phyloP scores from a whole-genome alignment of 2,329 filamentous ascomycete species.

The Colletotrichum tofieldiae region DNA sequence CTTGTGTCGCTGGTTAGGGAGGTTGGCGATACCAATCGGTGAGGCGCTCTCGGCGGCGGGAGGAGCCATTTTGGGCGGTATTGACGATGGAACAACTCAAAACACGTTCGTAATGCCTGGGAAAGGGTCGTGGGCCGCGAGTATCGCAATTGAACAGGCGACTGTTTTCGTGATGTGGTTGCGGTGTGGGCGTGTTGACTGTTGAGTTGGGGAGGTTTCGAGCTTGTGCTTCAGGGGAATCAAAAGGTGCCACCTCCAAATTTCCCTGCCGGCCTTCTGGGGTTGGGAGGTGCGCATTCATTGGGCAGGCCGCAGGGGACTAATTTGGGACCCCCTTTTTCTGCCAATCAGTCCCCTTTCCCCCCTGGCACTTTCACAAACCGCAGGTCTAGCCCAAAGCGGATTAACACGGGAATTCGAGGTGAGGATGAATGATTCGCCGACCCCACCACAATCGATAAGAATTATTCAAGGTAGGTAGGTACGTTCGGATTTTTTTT shows the following conservation, averaged over 20 bases:
- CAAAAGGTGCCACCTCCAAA: constrained; percentile 46
- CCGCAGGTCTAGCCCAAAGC: neutral
- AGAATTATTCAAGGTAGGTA: constrained; percentile 42
- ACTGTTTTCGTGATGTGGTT: constrained; percentile 44
- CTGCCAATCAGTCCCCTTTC: constrained; percentile 43
- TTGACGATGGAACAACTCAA: constrained; percentile 45
- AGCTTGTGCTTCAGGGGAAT: constrained; percentile 47
- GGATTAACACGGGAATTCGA: neutral
- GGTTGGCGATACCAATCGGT: constrained; percentile 82
- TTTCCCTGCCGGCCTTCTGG: constrained; percentile 43
- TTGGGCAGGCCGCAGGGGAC: constrained; percentile 42
- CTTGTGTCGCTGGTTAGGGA: constrained; percentile 83
- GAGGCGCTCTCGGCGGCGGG: constrained; percentile 73
- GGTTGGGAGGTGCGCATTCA: constrained; percentile 38
- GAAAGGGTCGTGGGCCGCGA: constrained; percentile 31
- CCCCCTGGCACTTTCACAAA: constrained; percentile 36
- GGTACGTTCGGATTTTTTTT: constrained; percentile 22
- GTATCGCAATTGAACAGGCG: constrained; percentile 39
- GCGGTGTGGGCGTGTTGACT: constrained; percentile 42
- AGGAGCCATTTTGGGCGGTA: constrained; percentile 67
- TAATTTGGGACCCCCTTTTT: constrained; percentile 44
- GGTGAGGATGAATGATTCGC: constrained; percentile 54
- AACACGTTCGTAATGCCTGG: constrained; percentile 25
- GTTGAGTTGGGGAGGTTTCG: constrained; percentile 43
- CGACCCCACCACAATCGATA: constrained; percentile 55